A percentile compares a stretch with the other conserved stretches of the same genome.
Evolutionary conservation across 495 filamentous ascomycete genomes (phyloP).

Genomic region (Tuber umbilicatum): DNA sequence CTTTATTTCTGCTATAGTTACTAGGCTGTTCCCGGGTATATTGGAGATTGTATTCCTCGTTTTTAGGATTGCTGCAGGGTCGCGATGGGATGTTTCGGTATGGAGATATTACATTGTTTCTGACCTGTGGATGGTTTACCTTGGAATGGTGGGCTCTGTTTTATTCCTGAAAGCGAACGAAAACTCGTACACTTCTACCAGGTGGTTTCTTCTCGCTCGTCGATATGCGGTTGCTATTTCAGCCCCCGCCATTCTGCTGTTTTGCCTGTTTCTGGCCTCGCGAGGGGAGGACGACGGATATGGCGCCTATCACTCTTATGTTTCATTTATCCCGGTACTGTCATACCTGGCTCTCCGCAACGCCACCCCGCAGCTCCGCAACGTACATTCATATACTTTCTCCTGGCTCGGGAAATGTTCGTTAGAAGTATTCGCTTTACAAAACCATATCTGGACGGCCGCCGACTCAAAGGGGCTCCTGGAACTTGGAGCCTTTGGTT

Average conservation of each 20-base stretch:
- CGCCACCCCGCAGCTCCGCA: slow-evolving; percentile 44
- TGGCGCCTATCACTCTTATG: slow-evolving; percentile 50
- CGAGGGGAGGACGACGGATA: slow-evolving; percentile 46
- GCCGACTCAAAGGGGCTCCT: slow-evolving; percentile 53
- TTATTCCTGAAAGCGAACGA: slow-evolving; percentile 40
- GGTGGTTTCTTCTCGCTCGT: slow-evolving; percentile 10
- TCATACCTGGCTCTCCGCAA: slow-evolving; percentile 52
- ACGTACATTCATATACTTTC: slow-evolving; percentile 47
- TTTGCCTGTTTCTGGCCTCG: slow-evolving; percentile 42
- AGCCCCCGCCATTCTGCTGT: slow-evolving; percentile 35
- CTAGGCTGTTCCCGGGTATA: slow-evolving; percentile 46
- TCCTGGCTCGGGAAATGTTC: slow-evolving; percentile 53
- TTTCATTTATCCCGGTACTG: slow-evolving; percentile 52
- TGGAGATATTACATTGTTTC: slow-evolving; percentile 48
- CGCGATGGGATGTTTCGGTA: slow-evolving; percentile 47
- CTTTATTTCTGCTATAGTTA: slow-evolving; percentile 45
- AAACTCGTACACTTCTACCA: slow-evolving; percentile 11
- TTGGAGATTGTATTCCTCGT: slow-evolving; percentile 46
- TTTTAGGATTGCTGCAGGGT: slow-evolving; percentile 43
- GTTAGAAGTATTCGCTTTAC: slow-evolving; percentile 55
- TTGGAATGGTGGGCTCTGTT: slow-evolving; percentile 50
- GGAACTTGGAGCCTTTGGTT: slow-evolving; percentile 46
- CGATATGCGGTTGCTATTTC: slow-evolving; percentile 34
- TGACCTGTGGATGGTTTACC: slow-evolving; percentile 51
- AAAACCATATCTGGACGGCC: slow-evolving; percentile 59